These are phyloP conservation scores for Aurantiochytrium sp. DNA, from an alignment of 108 stramenopile genomes.

Conservation along the genomic window DNA sequence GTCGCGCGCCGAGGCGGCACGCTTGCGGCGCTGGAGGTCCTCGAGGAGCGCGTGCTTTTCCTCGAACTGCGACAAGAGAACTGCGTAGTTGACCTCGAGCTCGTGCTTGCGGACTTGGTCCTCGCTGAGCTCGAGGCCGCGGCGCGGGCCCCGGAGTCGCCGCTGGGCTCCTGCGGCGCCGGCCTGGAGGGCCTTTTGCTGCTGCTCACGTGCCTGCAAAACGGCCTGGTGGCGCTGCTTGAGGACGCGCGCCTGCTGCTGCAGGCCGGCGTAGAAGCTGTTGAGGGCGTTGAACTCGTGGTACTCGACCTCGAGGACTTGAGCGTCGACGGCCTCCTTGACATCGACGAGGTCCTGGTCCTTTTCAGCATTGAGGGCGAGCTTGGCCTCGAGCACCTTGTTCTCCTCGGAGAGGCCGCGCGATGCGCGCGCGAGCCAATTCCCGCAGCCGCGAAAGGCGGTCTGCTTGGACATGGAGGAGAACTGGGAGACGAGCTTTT, in stretches of 20 bases:
- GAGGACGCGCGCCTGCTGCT: not conserved
- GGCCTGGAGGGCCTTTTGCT: not conserved
- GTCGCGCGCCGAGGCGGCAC: not conserved
- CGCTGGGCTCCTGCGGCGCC: not conserved
- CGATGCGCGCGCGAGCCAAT: not conserved
- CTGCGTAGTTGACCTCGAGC: not conserved
- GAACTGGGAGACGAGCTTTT: not conserved
- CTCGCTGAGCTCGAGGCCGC: not conserved
- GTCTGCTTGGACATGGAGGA: not conserved
- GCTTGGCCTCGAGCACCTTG: not conserved
- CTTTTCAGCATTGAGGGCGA: not conserved
- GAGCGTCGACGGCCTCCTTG: not conserved
- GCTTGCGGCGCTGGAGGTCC: not conserved
- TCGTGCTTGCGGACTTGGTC: not conserved
- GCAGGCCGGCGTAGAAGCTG: slow-evolving; percentile 11
- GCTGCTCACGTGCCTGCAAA: not conserved
- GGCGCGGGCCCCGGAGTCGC: not conserved
- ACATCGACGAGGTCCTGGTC: not conserved
- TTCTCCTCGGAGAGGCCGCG: not conserved
- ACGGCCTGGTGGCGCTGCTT: not conserved
- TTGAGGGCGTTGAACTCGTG: slow-evolving; percentile 18
- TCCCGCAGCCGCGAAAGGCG: slow-evolving; percentile 9
- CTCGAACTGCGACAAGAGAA: not conserved
- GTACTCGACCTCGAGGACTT: not conserved
- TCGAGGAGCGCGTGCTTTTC: not conserved